Percentiles rank a stretch among this genome's conserved stretches.
phyloP scores from a whole-genome alignment of 1,284 basidiomycete species.

The Ustilago curta region DNA sequence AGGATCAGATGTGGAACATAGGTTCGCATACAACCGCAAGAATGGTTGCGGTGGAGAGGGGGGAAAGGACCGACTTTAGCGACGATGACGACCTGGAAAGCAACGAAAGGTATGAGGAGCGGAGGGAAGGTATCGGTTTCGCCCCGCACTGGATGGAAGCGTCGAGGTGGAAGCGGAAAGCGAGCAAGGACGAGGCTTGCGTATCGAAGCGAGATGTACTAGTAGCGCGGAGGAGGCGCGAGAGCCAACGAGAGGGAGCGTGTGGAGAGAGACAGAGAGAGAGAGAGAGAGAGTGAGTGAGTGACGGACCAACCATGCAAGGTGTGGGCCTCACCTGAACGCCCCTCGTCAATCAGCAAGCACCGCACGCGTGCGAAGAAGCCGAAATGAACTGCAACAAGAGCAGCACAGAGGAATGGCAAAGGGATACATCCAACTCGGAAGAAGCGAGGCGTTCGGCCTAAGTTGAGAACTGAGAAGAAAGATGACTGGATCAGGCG shows the following conservation, averaged over 20 bases:
- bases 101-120: background rate
- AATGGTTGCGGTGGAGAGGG: background rate
- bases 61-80: background rate
- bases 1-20: background rate
- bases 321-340: no score
- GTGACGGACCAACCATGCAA: no score
- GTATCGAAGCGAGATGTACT: background rate
- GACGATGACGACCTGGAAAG: background rate
- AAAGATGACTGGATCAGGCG: no score
- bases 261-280: no score
- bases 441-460: background rate
- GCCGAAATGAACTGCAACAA: background rate
- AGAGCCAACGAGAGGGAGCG: no score
- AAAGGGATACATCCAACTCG: background rate
- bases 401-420: background rate
- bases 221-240: background rate
- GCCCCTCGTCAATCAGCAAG: no score
- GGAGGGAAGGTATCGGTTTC: background rate
- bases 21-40: conserved; percentile 3
- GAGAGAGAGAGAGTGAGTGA: no score
- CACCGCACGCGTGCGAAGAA: no score
- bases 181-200: background rate
- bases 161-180: background rate
- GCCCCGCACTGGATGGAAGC: background rate
- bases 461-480: conserved; percentile 5